Evolutionary conservation across 2,329 filamentous ascomycete species (phyloP), one percentile per base, ranked within the genome.

Genomic region (Blastomyces parvus): DNA sequence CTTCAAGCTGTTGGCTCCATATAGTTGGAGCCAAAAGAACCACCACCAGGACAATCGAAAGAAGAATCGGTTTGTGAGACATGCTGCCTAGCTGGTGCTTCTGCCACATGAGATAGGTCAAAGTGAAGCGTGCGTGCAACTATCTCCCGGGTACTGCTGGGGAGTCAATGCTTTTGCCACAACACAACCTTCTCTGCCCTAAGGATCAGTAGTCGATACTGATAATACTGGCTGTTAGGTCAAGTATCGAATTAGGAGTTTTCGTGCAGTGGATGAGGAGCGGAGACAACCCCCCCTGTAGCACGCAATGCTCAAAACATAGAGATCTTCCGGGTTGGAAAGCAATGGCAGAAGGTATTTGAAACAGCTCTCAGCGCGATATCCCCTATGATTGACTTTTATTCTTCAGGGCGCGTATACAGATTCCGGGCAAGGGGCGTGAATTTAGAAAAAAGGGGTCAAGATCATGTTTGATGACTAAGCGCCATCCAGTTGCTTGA

Each of bases 1-100:
- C 57, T 25, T 59, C 57, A 25, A 59, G 27, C n/a, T 59, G 57
- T 36, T 59, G 57, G 36, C 9, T 22, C 33, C 19, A 42, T 22
- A 36, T 36, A 9, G 38, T 19, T 13, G 30, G 19, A n/a, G 33
- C 25, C 19, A 40, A 42, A 9, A 42, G 13, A 11, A n/a, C 33
- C 56, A 22, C 36, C 22, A 38, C 33, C 33, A 59, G 22, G 22
- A 55, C 25, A 55, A 55, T 33, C 1, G 13, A 27, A 27, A 33
- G 19, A 33, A 55, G 44, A 8, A n/a, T 46, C 6, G 22, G 44
- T 46, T n/a, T 22, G 44, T 1, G 19, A 46, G 19, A 44, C 40
- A 44, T 44, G 17, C 40, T 17, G 17, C 17, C 17, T 19, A 17
- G 4, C 40, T 19, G 40, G 3, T 44, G 14, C 40, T 19, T 44